A percentile compares a stretch with the other conserved stretches of the same genome.
These are phyloP conservation scores for Pyrenula aspistea DNA, from an alignment of 495 filamentous ascomycete genomes.

Conservation along the genomic window DNA sequence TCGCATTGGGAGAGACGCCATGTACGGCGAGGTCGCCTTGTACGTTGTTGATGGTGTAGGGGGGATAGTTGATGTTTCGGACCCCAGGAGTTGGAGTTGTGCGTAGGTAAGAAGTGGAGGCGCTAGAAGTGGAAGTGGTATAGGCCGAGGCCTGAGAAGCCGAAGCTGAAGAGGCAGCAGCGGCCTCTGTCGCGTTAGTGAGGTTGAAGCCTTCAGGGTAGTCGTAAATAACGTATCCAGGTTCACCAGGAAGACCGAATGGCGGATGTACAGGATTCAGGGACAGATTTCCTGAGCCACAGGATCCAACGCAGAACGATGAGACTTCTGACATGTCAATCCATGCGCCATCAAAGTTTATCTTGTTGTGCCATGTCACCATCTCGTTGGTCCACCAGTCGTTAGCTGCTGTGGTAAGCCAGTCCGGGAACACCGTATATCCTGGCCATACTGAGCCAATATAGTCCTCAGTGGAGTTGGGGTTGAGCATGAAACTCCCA, in stretches of 20 bases:
- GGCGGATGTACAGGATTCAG: conserved; percentile 60
- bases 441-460: conserved; percentile 37
- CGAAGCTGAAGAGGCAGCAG: conserved; percentile 40
- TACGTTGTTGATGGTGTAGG: conserved; percentile 73
- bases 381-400: conserved; percentile 68
- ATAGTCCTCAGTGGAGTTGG: conserved; percentile 38
- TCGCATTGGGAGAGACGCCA: conserved; percentile 67
- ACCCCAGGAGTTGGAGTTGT: conserved; percentile 55
- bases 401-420: conserved; percentile 41
- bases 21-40: conserved; percentile 64
- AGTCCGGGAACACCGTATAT: conserved; percentile 56
- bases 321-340: conserved; percentile 57
- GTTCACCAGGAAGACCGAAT: conserved; percentile 54
- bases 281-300: conserved; percentile 54
- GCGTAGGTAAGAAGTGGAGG: conserved; percentile 37
- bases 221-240: conserved; percentile 43
- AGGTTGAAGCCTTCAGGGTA: conserved; percentile 65
- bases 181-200: conserved; percentile 59
- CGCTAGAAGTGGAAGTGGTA: conserved; percentile 23
- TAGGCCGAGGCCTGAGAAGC: conserved; percentile 36
- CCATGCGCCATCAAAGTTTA: conserved; percentile 50
- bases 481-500: conserved; percentile 51
- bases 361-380: conserved; percentile 41
- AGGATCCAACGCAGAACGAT: conserved; percentile 74
- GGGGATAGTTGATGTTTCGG: conserved; percentile 69